Percentiles rank a stretch among this genome's conserved stretches.
Evolutionary conservation across 352 stramenopile species (phyloP).

Genomic region (Elongisporangium anandrum): DNA sequence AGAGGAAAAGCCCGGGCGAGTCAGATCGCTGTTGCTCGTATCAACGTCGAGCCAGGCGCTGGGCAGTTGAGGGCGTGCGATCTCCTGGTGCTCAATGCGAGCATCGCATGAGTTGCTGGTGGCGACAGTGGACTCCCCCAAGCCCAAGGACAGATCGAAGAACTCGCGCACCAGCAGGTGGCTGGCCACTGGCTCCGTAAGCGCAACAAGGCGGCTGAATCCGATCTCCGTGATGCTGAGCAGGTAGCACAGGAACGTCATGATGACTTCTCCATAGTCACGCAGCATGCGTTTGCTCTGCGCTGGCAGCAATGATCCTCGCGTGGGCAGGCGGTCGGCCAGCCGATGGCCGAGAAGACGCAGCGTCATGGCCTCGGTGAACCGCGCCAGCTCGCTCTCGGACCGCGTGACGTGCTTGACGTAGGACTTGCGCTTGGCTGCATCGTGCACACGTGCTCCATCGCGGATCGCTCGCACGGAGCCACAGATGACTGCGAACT

Average conservation of each 20-base stretch:
- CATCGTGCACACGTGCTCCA: slow-evolving; percentile 22
- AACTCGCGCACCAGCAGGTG: slow-evolving; percentile 72
- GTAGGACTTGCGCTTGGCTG: slow-evolving; percentile 61
- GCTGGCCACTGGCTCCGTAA: slow-evolving; percentile 54
- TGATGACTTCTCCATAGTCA: slow-evolving; percentile 45
- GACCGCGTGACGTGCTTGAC: slow-evolving; percentile 52
- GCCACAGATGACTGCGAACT: slow-evolving; percentile 56
- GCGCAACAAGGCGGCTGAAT: slow-evolving; percentile 53
- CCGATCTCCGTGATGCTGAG: slow-evolving; percentile 64
- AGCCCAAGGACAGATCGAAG: slow-evolving; percentile 46
- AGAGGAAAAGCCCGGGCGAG: slow-evolving; percentile 22
- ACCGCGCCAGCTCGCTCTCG: slow-evolving; percentile 41
- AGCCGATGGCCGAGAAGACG: slow-evolving; percentile 62
- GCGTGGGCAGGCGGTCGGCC: slow-evolving; percentile 42
- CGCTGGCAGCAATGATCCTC: slow-evolving; percentile 17
- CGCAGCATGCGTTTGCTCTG: slow-evolving; percentile 41
- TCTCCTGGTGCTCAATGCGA: slow-evolving; percentile 50
- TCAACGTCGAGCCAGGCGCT: slow-evolving; percentile 60
- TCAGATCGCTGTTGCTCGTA: slow-evolving; percentile 8
- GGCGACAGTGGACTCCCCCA: slow-evolving; percentile 44
- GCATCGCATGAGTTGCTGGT: slow-evolving; percentile 74
- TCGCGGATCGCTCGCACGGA: slow-evolving; percentile 51
- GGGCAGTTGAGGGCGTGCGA: slow-evolving; percentile 34
- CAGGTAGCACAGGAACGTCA: slow-evolving; percentile 55
- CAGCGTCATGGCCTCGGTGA: slow-evolving; percentile 55